phyloP scores from a whole-genome alignment of 1,139 yeast genomes.

The Meyerozyma sp. region DNA sequence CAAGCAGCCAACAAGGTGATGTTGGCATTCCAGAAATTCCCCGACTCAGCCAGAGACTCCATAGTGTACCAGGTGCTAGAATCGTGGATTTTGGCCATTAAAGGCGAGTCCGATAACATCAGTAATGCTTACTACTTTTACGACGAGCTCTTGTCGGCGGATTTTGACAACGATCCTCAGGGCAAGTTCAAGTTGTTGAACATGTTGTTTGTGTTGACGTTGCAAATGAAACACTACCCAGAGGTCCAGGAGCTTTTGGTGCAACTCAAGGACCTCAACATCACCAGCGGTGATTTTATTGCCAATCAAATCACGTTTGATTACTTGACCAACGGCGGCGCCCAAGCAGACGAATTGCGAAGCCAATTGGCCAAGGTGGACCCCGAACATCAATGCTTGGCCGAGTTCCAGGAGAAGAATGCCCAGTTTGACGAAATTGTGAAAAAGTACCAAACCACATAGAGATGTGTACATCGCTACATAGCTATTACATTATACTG shows the following conservation, averaged over 20 bases:
- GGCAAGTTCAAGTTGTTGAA: conserved; percentile 34
- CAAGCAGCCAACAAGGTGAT: conserved; percentile 33
- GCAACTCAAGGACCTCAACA: conserved; percentile 35
- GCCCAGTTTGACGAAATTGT: conserved; percentile 54
- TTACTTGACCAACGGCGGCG: conserved; percentile 43
- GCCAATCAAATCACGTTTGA: conserved; percentile 56
- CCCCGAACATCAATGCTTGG: conserved; percentile 46
- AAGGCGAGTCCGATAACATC: conserved; percentile 53
- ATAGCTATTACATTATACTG: background rate
- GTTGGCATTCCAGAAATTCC: conserved; percentile 35
- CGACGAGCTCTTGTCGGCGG: conserved; percentile 59
- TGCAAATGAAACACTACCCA: conserved; percentile 42
- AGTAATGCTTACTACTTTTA: conserved; percentile 65
- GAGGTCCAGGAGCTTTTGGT: conserved; percentile 42
- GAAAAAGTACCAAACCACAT: conserved; percentile 33
- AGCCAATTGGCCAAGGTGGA: conserved; percentile 35
- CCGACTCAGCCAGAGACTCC: conserved; percentile 49
- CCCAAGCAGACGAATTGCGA: conserved; percentile 34
- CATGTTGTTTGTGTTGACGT: conserved; percentile 36
- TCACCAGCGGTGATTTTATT: conserved; percentile 42
- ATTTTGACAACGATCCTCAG: conserved; percentile 32
- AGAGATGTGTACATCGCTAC: background rate
- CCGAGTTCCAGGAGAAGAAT: conserved; percentile 48
- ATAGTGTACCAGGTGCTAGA: conserved; percentile 65
- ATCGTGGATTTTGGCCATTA: conserved; percentile 53